Conservation (phyloP, 371 early-diverging fungal species). For the Rhizopus sp. region DNA sequence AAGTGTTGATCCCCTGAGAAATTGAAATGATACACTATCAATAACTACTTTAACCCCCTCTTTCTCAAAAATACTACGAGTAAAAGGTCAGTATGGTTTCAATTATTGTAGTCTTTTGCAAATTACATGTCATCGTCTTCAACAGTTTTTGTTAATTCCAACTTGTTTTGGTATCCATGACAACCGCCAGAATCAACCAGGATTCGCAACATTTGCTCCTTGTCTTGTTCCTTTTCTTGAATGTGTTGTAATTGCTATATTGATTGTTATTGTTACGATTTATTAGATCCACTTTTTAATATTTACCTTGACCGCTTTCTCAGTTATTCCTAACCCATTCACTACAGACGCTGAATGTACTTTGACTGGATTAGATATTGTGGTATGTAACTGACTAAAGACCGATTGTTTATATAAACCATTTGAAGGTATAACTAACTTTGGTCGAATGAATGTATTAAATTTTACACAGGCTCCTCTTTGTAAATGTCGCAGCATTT, state of each 20-base stretch:
- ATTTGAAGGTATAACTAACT: too few species aligned
- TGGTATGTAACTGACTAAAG: too few species aligned
- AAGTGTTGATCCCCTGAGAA: conserved; percentile 84
- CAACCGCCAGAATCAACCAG: conserved; percentile 95
- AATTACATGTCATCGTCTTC: conserved; percentile 77
- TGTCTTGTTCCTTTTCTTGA: conserved; percentile 59
- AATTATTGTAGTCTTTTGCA: background rate
- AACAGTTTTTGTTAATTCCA: conserved; percentile 75
- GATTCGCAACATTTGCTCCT: conserved; percentile 69
- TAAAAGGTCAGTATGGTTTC: conserved; percentile 3
- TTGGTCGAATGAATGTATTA: too few species aligned
- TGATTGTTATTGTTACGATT: conserved; percentile 9
- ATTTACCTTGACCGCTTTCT: conserved; percentile 44
- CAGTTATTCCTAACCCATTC: conserved; percentile 42
- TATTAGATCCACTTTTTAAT: background rate
- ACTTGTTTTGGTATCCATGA: conserved; percentile 93
- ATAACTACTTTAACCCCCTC: conserved; percentile 83
- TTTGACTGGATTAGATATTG: too few species aligned
- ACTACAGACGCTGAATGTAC: conserved; percentile 19
- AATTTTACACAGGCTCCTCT: too few species aligned
- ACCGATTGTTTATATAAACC: too few species aligned
- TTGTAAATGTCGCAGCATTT: too few species aligned
- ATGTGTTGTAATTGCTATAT: conserved; percentile 69
- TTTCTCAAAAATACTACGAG: conserved; percentile 74
- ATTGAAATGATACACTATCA: conserved; percentile 80